Evolutionary conservation across 129 eudicot species (phyloP), one percentile per base, ranked within the genome.

Genomic region (Erigeron canadensis): DNA sequence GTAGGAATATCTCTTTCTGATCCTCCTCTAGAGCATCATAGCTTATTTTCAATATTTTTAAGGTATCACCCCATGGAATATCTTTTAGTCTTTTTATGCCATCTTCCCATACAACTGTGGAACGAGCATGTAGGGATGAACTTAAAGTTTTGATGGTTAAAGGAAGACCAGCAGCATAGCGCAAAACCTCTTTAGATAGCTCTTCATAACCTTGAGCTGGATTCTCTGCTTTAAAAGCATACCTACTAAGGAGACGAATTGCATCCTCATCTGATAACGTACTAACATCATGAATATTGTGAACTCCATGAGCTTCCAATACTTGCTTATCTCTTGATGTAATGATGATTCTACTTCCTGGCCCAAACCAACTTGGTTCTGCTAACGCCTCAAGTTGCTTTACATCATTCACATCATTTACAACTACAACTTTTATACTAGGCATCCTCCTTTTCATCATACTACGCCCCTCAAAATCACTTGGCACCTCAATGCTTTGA

Each of bases 81-180:
- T 2, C 3, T 28, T 28, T 3, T 28, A 28, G 34, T 3, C 34
- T 28, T 28, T 28, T 28, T 2, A 28, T 28, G 34, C 2, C 34
- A 28, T 5, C 1, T 19, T 11, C n/a, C 21, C 19, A 12, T 53
- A 12, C 59, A 53, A 3, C 19, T 28, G 34, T 28, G 3, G 34
- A 3, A 28, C 34, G 34, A 28, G 34, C 34, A 28, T 3, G 3
- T 1, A 53, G 59, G 21, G 4, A 17, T 15, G 59, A 53, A 53
- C 59, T 19, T 19, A 53, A 53, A 53, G 16, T 19, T 11, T 15
- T 11, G 16, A 53, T 15, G 19, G 59, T 53, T 53, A 53, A 53
- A 7, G 59, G 59, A 53, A 53, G 59, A 53, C 59, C 59, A 53
- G 59, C 19, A 53, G 59, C 59, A 12, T 53, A 53, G 7, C 59